Percentiles rank a stretch among this genome's conserved stretches.
phyloP scores from a whole-genome alignment of 23 red algal species.

The Gracilaria gracilis region DNA sequence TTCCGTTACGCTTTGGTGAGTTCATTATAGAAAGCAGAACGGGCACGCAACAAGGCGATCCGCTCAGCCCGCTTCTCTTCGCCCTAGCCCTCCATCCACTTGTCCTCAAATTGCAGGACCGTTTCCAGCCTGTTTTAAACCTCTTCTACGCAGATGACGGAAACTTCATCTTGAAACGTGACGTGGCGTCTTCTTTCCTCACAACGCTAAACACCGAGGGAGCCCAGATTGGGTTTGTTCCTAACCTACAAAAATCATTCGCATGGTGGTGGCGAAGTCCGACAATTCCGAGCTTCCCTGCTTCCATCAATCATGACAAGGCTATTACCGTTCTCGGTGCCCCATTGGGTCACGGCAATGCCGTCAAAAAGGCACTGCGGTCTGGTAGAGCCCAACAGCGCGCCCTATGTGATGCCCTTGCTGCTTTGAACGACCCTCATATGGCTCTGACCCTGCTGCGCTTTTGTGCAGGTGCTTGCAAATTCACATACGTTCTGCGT shows the following conservation, averaged over 20 bases:
- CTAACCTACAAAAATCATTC: neutral
- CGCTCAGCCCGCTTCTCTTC: constrained; percentile 31
- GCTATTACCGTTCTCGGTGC: too few relatives aligned
- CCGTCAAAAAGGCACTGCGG: too few relatives aligned
- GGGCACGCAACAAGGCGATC: constrained; percentile 52
- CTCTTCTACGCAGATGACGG: constrained; percentile 22
- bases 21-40: neutral
- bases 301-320: too few relatives aligned
- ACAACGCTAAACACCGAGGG: neutral
- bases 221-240: neutral
- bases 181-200: neutral
- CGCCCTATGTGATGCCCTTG: too few relatives aligned
- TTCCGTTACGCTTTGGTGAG: neutral
- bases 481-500: too few relatives aligned
- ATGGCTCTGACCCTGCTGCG: too few relatives aligned
- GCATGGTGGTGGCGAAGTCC: too few relatives aligned
- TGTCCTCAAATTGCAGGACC: neutral
- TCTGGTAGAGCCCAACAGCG: too few relatives aligned
- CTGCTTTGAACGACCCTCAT: too few relatives aligned
- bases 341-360: too few relatives aligned
- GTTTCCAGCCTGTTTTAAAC: constrained; percentile 4
- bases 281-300: too few relatives aligned
- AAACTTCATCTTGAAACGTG: neutral
- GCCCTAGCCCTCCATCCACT: constrained; percentile 7
- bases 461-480: too few relatives aligned